Evolutionary conservation across 2,329 filamentous ascomycete species (phyloP).

Genomic region (Fusarium irregulare): DNA sequence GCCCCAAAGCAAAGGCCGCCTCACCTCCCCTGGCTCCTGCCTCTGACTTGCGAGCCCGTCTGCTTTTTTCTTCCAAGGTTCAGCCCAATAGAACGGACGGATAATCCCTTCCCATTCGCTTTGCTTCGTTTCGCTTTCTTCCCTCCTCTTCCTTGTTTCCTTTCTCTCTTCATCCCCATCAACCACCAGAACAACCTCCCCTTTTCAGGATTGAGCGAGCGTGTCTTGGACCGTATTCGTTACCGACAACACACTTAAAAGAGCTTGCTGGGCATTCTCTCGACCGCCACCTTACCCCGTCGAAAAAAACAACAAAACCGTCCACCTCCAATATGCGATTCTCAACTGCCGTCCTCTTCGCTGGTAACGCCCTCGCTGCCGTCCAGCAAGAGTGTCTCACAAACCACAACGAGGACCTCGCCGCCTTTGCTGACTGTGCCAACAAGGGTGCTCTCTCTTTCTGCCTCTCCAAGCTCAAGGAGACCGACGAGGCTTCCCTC

Average conservation of each 20-base stretch:
- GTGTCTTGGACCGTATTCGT: constrained; percentile 27
- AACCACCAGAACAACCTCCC: constrained; percentile 21
- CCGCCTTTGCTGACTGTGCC: constrained; percentile 57
- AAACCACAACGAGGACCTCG: constrained; percentile 53
- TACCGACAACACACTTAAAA: constrained; percentile 26
- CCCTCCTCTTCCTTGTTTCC: constrained; percentile 28
- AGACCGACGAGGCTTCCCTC: constrained; percentile 50
- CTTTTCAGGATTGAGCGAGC: constrained; percentile 33
- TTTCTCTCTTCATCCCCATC: constrained; percentile 20
- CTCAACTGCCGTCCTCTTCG: constrained; percentile 50
- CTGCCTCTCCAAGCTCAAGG: constrained; percentile 55
- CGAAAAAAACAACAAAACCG: neutral
- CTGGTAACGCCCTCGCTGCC: constrained; percentile 50
- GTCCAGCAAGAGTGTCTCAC: constrained; percentile 55
- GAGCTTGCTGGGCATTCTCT: constrained; percentile 43
- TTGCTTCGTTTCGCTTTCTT: constrained; percentile 24
- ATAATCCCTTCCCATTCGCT: constrained; percentile 41
- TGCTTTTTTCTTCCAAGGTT: constrained; percentile 21
- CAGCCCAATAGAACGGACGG: constrained; percentile 34
- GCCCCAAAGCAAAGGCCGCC: constrained; percentile 36
- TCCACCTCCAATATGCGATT: constrained; percentile 45
- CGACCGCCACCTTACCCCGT: constrained; percentile 13
- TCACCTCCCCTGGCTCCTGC: constrained; percentile 34
- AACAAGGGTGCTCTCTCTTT: constrained; percentile 54
- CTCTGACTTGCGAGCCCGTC: constrained; percentile 21